phyloP scores from a whole-genome alignment of 1,284 basidiomycete species.

The Rhodotorula sp. region DNA sequence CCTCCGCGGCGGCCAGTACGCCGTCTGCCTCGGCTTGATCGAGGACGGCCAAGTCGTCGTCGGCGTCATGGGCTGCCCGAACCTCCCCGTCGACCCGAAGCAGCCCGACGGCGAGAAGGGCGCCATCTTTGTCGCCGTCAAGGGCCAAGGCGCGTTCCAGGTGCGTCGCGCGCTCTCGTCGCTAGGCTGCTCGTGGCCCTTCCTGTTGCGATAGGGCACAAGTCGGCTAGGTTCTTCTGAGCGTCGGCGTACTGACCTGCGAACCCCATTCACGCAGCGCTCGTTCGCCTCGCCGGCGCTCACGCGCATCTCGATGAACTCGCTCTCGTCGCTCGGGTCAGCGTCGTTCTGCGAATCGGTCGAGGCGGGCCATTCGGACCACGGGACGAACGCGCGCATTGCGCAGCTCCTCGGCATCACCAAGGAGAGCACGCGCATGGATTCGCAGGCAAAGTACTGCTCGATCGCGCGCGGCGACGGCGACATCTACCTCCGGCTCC shows the following conservation, averaged over 20 bases:
- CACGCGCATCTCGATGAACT: slow-evolving; percentile 45
- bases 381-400: slow-evolving; percentile 74
- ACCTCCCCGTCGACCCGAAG: slow-evolving; percentile 65
- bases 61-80: slow-evolving; percentile 94
- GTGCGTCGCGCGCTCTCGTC: slow-evolving; percentile 50
- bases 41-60: slow-evolving; percentile 80
- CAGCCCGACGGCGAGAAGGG: slow-evolving; percentile 68
- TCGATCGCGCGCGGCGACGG: slow-evolving; percentile 85
- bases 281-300: slow-evolving; percentile 37
- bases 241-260: too few relatives aligned
- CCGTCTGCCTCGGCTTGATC: slow-evolving; percentile 90
- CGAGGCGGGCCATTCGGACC: slow-evolving; percentile 88
- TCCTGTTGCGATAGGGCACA: too few relatives aligned
- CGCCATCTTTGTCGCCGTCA: slow-evolving; percentile 78
- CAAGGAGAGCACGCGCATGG: slow-evolving; percentile 77
- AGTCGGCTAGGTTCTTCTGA: too few relatives aligned
- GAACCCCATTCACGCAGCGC: slow-evolving; percentile 27
- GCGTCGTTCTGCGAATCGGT: slow-evolving; percentile 87
- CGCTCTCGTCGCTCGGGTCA: slow-evolving; percentile 52
- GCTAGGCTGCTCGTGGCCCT: too few relatives aligned
- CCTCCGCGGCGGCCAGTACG: slow-evolving; percentile 93
- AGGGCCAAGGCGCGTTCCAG: slow-evolving; percentile 78
- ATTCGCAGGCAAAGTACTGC: slow-evolving; percentile 95
- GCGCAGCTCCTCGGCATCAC: slow-evolving; percentile 70
- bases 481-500: slow-evolving; percentile 86